Conservation (phyloP, 441 rosid genomes). For the Pelargonium cotyledonis region DNA sequence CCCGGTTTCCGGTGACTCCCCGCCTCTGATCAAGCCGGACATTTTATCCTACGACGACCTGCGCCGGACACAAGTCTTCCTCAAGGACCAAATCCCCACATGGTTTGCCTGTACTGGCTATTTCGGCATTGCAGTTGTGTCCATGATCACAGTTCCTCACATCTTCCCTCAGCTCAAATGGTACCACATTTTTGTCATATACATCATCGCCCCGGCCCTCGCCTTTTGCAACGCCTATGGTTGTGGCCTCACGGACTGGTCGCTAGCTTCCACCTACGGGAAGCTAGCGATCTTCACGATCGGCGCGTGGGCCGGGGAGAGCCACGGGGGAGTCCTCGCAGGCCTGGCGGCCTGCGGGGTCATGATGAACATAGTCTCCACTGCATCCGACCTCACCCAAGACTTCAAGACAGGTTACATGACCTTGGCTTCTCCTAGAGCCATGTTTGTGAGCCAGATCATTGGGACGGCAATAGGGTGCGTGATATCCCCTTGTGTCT, state of each 20-base stretch:
- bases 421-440: slow-evolving; percentile 52
- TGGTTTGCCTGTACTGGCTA: background rate
- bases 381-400: slow-evolving; percentile 46
- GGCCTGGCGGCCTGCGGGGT: slow-evolving; percentile 18
- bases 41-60: slow-evolving; percentile 8
- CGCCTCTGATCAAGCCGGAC: background rate
- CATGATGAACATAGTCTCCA: slow-evolving; percentile 23
- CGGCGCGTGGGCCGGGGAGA: slow-evolving; percentile 22
- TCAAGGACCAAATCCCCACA: slow-evolving; percentile 11
- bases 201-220: slow-evolving; percentile 28
- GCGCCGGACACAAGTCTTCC: slow-evolving; percentile 15
- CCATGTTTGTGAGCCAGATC: slow-evolving; percentile 54
- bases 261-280: slow-evolving; percentile 34
- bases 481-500: slow-evolving; percentile 23
- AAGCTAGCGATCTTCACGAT: slow-evolving; percentile 37
- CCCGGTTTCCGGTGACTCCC: slow-evolving; percentile 8
- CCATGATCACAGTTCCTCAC: slow-evolving; percentile 3
- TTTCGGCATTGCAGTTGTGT: background rate
- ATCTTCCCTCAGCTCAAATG: slow-evolving; percentile 29
- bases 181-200: slow-evolving; percentile 30
- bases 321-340: slow-evolving; percentile 30
- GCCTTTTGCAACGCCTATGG: slow-evolving; percentile 47
- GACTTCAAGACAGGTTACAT: slow-evolving; percentile 66
- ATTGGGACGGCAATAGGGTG: slow-evolving; percentile 25
- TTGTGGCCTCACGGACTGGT: slow-evolving; percentile 38